Percentiles rank a stretch among this genome's conserved stretches.
Conservation (phyloP, 2,329 filamentous ascomycete genomes). For the Aspergillus brunneoviolaceus region DNA sequence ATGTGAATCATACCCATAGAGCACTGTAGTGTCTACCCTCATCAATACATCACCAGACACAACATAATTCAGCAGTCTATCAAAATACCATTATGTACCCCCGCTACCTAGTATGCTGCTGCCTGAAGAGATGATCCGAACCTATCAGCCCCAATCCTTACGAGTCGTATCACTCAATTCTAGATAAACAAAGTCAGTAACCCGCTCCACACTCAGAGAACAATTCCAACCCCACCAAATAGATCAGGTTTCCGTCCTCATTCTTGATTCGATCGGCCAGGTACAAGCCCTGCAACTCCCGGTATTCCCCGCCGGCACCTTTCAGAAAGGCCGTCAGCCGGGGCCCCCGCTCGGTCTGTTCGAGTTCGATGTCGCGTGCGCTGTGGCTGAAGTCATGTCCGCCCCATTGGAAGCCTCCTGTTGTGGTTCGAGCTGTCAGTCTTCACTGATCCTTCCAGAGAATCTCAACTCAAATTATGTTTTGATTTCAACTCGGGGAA, state of each 20-base stretch:
- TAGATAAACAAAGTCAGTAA: background rate
- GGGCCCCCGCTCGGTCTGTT: slow-evolving; percentile 15
- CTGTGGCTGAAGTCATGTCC: slow-evolving; percentile 19
- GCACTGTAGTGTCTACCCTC: too few relatives aligned
- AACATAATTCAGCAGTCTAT: too few relatives aligned
- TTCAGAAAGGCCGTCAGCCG: slow-evolving; percentile 20
- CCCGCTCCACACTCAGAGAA: background rate
- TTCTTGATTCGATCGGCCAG: slow-evolving; percentile 21
- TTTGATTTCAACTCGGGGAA: background rate
- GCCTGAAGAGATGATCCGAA: too few relatives aligned
- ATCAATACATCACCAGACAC: too few relatives aligned
- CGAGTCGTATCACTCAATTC: background rate
- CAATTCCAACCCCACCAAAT: slow-evolving; percentile 10
- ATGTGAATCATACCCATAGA: too few relatives aligned
- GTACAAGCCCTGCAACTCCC: slow-evolving; percentile 19
- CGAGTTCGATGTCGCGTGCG: slow-evolving; percentile 16
- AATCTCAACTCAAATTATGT: too few relatives aligned
- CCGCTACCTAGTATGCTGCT: too few relatives aligned
- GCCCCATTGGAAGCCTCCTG: slow-evolving; percentile 25
- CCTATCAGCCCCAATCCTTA: too few relatives aligned
- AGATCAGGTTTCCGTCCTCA: slow-evolving; percentile 17
- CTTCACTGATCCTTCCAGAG: too few relatives aligned
- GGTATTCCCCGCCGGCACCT: slow-evolving; percentile 12
- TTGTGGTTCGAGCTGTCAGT: background rate
- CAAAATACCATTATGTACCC: too few relatives aligned